These are phyloP conservation scores for Phytophthora sojae DNA, from an alignment of 352 stramenopile species.

Conservation along the genomic window DNA sequence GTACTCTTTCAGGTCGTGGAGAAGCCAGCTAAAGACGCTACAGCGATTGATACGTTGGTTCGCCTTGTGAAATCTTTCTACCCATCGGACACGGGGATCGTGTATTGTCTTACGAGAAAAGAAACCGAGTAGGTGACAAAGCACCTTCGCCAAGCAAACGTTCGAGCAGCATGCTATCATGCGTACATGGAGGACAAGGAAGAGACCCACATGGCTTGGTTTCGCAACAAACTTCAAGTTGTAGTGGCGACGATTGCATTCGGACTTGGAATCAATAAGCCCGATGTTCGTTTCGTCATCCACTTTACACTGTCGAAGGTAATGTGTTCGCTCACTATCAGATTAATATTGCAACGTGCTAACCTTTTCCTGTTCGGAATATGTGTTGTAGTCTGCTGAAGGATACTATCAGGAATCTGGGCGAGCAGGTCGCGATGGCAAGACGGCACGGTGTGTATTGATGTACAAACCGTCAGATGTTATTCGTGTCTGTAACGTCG, in stretches of 20 bases:
- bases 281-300: constrained; percentile 92
- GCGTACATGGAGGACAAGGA: constrained; percentile 76
- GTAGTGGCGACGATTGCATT: constrained; percentile 95
- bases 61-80: constrained; percentile 78
- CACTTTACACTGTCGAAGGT: constrained; percentile 89
- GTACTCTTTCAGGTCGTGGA: constrained; percentile 39
- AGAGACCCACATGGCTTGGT: constrained; percentile 70
- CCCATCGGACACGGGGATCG: constrained; percentile 79
- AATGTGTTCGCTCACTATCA: constrained; percentile 17
- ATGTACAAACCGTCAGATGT: constrained; percentile 88
- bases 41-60: constrained; percentile 68
- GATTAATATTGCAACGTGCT: not conserved
- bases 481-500: constrained; percentile 71
- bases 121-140: constrained; percentile 91
- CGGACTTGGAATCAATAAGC: constrained; percentile 95
- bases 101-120: constrained; percentile 94
- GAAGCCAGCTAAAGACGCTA: constrained; percentile 59
- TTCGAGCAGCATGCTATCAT: constrained; percentile 92
- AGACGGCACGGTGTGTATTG: constrained; percentile 86
- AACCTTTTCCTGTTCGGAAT: not conserved
- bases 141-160: constrained; percentile 71
- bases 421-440: constrained; percentile 94
- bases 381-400: constrained; percentile 88
- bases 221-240: constrained; percentile 74
- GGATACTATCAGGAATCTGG: constrained; percentile 98